These are phyloP conservation scores for Geranium incanum DNA, from an alignment of 441 rosid genomes.

Conservation along the genomic window DNA sequence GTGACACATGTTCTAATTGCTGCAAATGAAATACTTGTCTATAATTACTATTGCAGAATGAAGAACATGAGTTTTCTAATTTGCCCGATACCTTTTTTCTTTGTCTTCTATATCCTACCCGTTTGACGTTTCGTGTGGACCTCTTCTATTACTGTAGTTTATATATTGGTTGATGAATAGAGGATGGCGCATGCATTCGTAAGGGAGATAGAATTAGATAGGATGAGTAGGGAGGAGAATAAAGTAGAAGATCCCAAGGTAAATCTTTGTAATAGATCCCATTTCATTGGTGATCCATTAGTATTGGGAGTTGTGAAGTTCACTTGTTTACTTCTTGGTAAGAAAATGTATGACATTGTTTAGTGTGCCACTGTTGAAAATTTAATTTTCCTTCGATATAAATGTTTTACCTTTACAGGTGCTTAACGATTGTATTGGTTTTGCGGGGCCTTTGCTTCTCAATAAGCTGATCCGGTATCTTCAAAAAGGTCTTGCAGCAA, in stretches of 20 bases:
- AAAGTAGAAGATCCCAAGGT: neutral
- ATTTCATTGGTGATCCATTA: neutral
- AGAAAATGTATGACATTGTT: neutral
- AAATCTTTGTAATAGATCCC: neutral
- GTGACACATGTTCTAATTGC: neutral
- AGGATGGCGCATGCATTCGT: neutral
- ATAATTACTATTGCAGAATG: neutral
- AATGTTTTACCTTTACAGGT: conserved; percentile 41
- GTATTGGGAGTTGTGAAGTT: neutral
- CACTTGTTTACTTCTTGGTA: neutral
- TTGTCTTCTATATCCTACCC: neutral
- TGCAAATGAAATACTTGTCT: neutral
- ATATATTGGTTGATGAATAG: neutral
- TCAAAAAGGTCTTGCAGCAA: conserved; percentile 50
- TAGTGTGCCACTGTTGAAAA: neutral
- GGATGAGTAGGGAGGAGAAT: neutral
- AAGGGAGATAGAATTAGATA: neutral
- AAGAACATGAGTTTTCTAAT: neutral
- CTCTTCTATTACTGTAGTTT: neutral
- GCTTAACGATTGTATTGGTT: conserved; percentile 74
- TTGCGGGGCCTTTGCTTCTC: conserved; percentile 80
- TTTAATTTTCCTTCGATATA: neutral
- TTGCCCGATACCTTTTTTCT: neutral
- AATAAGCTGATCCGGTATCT: conserved; percentile 80
- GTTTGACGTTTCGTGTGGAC: neutral